These are phyloP conservation scores for Fusarium caatingaense DNA, from an alignment of 2,329 filamentous ascomycete species.

Conservation along the genomic window DNA sequence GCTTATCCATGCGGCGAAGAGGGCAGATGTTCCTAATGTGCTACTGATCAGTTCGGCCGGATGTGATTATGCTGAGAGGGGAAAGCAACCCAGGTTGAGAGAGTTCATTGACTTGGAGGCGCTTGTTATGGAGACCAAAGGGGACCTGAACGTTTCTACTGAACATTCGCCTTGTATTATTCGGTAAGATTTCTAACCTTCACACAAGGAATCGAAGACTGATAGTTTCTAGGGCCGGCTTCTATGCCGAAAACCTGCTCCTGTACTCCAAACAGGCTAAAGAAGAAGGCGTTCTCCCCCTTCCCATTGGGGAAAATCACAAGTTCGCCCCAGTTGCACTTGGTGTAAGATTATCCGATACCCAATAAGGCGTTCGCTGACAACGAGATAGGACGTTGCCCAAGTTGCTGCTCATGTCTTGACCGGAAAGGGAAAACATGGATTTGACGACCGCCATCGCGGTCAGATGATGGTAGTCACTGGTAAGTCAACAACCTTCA, in stretches of 20 bases:
- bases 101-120: constrained; percentile 64
- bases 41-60: constrained; percentile 22
- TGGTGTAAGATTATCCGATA: background rate
- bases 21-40: constrained; percentile 17
- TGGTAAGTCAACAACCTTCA: background rate
- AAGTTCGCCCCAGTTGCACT: constrained; percentile 27
- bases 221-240: constrained; percentile 1
- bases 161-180: constrained; percentile 18
- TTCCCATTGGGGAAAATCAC: constrained; percentile 16
- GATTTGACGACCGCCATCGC: constrained; percentile 13
- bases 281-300: constrained; percentile 5
- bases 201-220: fast-evolving
- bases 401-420: constrained; percentile 23
- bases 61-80: constrained; percentile 55
- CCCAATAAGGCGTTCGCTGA: fast-evolving
- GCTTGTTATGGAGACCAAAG: constrained; percentile 57
- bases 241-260: constrained; percentile 21
- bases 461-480: constrained; percentile 25
- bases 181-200: background rate
- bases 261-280: constrained; percentile 15
- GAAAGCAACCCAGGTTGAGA: constrained; percentile 60
- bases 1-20: constrained; percentile 13
- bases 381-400: background rate
- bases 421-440: constrained; percentile 24
- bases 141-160: constrained; percentile 39